Evolutionary conservation across 1,139 yeast genomes (phyloP).

Genomic region (Taiozyma onychis): DNA sequence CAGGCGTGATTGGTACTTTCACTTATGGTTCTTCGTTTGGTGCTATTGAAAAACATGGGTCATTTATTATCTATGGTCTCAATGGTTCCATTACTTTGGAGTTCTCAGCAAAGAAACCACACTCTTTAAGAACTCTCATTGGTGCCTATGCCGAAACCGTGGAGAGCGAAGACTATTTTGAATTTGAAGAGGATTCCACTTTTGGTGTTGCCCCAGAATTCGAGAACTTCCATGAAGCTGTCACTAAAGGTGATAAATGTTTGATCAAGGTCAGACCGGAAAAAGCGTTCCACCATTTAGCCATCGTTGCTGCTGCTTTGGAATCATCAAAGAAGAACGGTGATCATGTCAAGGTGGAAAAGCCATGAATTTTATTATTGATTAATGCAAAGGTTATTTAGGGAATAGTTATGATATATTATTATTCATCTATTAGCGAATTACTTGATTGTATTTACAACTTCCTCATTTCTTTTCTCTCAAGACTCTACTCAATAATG

Average conservation of each 20-base stretch:
- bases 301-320: slow-evolving; percentile 78
- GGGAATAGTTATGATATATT: background rate
- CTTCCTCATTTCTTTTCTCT: slow-evolving; percentile 3
- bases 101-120: slow-evolving; percentile 47
- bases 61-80: slow-evolving; percentile 67
- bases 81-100: slow-evolving; percentile 69
- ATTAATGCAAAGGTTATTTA: background rate
- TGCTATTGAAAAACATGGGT: slow-evolving; percentile 63
- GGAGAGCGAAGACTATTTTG: slow-evolving; percentile 26
- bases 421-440: background rate
- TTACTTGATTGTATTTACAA: background rate
- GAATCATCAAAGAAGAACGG: slow-evolving; percentile 65
- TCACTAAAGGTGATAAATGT: slow-evolving; percentile 55
- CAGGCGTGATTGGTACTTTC: slow-evolving; percentile 78
- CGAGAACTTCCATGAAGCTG: slow-evolving; percentile 67
- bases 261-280: slow-evolving; percentile 57
- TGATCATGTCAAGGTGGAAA: slow-evolving; percentile 44
- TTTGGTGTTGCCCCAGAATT: slow-evolving; percentile 64
- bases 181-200: slow-evolving; percentile 44
- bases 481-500: slow-evolving; percentile 7
- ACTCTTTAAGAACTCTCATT: slow-evolving; percentile 35
- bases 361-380: slow-evolving; percentile 7
- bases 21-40: slow-evolving; percentile 92
- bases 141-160: slow-evolving; percentile 37
- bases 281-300: slow-evolving; percentile 85